phyloP scores from a whole-genome alignment of 805 yeast species.

The Cyberlindnera mycetangii region DNA sequence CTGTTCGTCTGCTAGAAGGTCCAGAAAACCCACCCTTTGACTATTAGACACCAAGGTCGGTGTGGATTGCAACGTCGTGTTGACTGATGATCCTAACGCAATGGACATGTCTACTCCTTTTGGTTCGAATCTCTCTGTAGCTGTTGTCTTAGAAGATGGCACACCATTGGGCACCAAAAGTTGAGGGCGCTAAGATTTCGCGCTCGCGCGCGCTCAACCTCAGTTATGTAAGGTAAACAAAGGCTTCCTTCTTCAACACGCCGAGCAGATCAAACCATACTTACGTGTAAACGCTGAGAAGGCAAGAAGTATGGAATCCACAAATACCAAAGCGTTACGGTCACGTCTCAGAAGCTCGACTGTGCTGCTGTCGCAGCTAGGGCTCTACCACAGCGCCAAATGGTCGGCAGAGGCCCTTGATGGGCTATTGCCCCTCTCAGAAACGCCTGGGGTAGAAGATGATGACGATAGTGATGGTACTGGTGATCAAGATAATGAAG shows the following conservation, averaged over 20 bases:
- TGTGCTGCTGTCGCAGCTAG: constrained; percentile 47
- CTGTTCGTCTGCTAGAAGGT: constrained; percentile 7
- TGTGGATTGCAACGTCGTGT: too few relatives aligned
- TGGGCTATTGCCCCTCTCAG: constrained; percentile 41
- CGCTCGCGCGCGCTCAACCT: too few relatives aligned
- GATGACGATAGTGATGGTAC: constrained; percentile 26
- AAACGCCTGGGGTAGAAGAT: neutral
- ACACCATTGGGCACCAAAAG: neutral
- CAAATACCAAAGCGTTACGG: constrained; percentile 3
- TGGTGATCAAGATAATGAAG: constrained; percentile 15
- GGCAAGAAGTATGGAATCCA: neutral
- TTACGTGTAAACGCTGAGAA: too few relatives aligned
- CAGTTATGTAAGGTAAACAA: neutral
- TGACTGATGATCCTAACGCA: neutral
- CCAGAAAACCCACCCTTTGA: neutral
- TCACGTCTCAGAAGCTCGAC: constrained; percentile 35
- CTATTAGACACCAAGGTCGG: too few relatives aligned
- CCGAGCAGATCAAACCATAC: neutral
- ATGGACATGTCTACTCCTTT: neutral
- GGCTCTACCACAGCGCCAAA: constrained; percentile 68
- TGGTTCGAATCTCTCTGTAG: too few relatives aligned
- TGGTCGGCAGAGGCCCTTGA: constrained; percentile 82
- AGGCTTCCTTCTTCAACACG: neutral
- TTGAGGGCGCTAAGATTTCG: neutral
- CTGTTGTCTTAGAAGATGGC: too few relatives aligned